Base-by-base conservation (phyloP, 1,284 basidiomycete species). In the Fomitopsis betulina region DNA sequence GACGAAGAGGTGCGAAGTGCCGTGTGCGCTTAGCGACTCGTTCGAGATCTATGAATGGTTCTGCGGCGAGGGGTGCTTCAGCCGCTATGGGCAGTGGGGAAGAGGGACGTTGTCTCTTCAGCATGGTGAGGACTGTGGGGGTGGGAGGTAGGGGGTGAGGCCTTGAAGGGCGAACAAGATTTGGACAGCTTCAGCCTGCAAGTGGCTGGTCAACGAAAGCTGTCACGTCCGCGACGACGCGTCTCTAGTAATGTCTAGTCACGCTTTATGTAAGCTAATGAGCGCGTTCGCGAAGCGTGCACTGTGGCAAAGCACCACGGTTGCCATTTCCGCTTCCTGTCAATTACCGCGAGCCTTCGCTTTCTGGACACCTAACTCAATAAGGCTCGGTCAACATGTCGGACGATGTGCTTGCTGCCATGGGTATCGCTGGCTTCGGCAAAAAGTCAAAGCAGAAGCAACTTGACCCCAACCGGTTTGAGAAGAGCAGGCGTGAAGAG, bases 341-440 rank as follows among this genome's bases (percentile, higher is more conserved):
- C 42, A 23, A 12, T 21, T 21, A 47, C 25, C 25, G 27, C 25
- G 25, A 27, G 21, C 25, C 12, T 25, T 25, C 45, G 12, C 25
- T 30, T 27, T 15, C 17, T 27, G 13, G 10, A 47, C 25, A 21
- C 25, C 30, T 27, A 27, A 10, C 45, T 25, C 25, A n/a, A n/a
- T n/a, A n/a, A n/a, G 23, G 45, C 45, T 27, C 45, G 13, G 25
- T 12, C 60, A 72, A 57, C 47, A 87, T 87, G 85, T 73, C 78
- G 42, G 82, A 86, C 68, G 88, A 90, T 61, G 73, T 91, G 32
- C 79, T 92, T 63, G 84, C 87, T 6, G 83, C 87, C 15, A 92
- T 93, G 89, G 90, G 90, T 10, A 89, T 93, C 60, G 66, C 83
- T 63, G 87, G 88, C 42, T 93, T 93, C 70, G 90, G 90, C 21